Conservation (phyloP, 148 eudicot genomes). For the Fallopia convolvulus region DNA sequence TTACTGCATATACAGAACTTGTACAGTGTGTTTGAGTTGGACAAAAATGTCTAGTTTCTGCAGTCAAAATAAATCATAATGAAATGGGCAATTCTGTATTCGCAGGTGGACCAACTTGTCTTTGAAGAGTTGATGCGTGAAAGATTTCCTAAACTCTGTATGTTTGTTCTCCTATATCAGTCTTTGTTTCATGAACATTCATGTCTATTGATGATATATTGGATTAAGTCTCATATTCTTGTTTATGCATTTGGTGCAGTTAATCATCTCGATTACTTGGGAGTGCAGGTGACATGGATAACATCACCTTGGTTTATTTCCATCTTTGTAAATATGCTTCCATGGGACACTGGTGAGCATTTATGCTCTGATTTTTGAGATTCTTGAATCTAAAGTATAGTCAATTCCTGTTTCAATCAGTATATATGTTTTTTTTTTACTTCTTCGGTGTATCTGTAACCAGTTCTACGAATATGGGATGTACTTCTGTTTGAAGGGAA, state of each 20-base stretch:
- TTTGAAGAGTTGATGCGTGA: constrained; percentile 89
- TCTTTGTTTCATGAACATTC: neutral
- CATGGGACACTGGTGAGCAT: constrained; percentile 94
- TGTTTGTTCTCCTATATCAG: constrained; percentile 33
- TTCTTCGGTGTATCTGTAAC: constrained; percentile 15
- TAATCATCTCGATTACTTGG: constrained; percentile 90
- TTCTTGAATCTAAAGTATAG: neutral
- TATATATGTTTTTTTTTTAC: neutral
- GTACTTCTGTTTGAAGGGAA: constrained; percentile 90
- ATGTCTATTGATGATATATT: neutral
- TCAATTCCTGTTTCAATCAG: neutral
- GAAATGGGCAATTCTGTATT: constrained; percentile 1
- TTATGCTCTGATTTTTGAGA: neutral
- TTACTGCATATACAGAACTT: neutral
- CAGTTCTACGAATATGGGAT: constrained; percentile 97
- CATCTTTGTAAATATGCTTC: constrained; percentile 81
- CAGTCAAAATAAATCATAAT: neutral
- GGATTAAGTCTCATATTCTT: constrained; percentile 15
- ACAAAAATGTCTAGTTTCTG: neutral
- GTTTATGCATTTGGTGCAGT: constrained; percentile 45
- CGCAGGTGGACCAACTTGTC: constrained; percentile 90
- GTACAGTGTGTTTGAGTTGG: neutral
- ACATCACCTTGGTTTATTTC: constrained; percentile 94
- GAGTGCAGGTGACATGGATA: constrained; percentile 89
- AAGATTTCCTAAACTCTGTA: constrained; percentile 80